Conservation (phyloP, 441 rosid species). For the Aquilaria agallochum region DNA sequence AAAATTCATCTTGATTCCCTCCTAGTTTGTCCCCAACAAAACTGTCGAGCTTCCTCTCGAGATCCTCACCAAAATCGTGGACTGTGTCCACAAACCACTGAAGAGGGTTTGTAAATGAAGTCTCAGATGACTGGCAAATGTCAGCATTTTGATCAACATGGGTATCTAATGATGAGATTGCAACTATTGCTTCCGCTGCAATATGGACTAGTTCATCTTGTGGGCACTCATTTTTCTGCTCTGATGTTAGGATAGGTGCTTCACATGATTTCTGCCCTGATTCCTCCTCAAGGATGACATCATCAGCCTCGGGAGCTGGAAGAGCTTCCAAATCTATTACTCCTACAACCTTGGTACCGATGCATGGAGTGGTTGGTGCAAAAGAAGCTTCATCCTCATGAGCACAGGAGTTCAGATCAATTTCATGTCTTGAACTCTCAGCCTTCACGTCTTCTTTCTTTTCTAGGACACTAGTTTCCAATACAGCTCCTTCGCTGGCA, state of each 20-base stretch:
- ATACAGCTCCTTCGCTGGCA: slow-evolving; percentile 24
- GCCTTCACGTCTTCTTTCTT: slow-evolving; percentile 31
- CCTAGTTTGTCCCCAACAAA: slow-evolving; percentile 28
- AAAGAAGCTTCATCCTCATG: slow-evolving; percentile 64
- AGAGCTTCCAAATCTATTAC: slow-evolving; percentile 85
- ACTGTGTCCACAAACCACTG: slow-evolving; percentile 77
- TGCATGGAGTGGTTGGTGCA: slow-evolving; percentile 26
- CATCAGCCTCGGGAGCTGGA: slow-evolving; percentile 47
- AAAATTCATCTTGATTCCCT: slow-evolving; percentile 33
- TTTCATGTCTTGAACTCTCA: slow-evolving; percentile 35
- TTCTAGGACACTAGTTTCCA: slow-evolving; percentile 25
- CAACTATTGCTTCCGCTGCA: slow-evolving; percentile 83
- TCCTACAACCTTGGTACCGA: slow-evolving; percentile 27
- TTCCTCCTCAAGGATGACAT: slow-evolving; percentile 33
- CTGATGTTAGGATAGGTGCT: slow-evolving; percentile 21
- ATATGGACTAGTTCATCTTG: slow-evolving; percentile 36
- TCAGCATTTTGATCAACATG: slow-evolving; percentile 25
- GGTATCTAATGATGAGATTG: slow-evolving; percentile 43
- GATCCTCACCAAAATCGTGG: slow-evolving; percentile 43
- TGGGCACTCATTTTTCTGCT: slow-evolving; percentile 25
- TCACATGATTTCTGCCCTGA: slow-evolving; percentile 24
- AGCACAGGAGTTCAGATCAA: slow-evolving; percentile 74
- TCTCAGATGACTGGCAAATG: slow-evolving; percentile 34
- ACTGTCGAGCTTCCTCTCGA: slow-evolving; percentile 39
- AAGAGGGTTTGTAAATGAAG: slow-evolving; percentile 50